Evolutionary conservation across 768 basidiomycete genomes (phyloP), one percentile per base, ranked within the genome.

Genomic region (Termitomyces sp.): DNA sequence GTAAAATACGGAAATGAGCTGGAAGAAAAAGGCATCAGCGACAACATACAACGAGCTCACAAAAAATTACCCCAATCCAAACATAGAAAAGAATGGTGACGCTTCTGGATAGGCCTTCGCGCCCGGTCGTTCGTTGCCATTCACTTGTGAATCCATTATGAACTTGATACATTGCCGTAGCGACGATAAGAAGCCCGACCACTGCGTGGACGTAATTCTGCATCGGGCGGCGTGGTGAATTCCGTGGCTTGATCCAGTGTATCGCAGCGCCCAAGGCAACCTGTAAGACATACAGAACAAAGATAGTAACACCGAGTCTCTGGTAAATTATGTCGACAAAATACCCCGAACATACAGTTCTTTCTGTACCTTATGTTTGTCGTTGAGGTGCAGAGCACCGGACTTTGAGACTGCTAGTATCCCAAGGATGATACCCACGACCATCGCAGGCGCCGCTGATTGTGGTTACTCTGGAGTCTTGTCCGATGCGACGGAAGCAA

Each of bases 201-300:
- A 80, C 55, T 12, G 80, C 83, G 60, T 87, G 84, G 26, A 77
- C 30, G 63, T 82, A 85, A 62, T 87, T 84, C 58, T 77, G 83
- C 44, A 72, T 65, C 8, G 77, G 83, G 28, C 78, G 77, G 28
- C 68, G 60, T 0, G 58, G 59, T 6, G 62, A 50, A 37, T 66
- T 57, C 19, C 69, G 70, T 35, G 74, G 73, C 63, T 84, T 83
- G 54, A 80, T 60, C 60, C 69, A 81, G 59, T 84, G 83, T 55
- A 83, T 79, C 51, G 79, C 51, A 3, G 77, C 74, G 5, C 84
- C 84, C 14, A 83, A 65, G 2, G 58, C 58, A 57, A 74, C 71
- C 65, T 85, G 85, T 12, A 74, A 49, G 40, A 78, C 19, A 55
- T 83, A 81, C 4, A 85, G 67, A 35, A 71, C 71, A 55, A 84